phyloP scores from a whole-genome alignment of 495 filamentous ascomycete genomes.

The Talaromyces proteolyticus region DNA sequence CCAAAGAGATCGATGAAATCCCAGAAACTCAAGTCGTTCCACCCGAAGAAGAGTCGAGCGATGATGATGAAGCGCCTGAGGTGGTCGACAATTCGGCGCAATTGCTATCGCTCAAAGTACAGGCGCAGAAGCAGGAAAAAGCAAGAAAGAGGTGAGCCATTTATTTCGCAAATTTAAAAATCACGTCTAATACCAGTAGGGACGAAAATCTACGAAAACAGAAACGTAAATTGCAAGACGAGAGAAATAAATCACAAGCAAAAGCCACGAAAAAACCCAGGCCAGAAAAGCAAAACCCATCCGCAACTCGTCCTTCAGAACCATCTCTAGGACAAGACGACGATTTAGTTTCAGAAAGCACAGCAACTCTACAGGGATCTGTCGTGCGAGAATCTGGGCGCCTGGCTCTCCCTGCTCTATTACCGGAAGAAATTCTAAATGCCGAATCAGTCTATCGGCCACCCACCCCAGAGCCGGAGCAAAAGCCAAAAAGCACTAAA shows the following conservation, averaged over 20 bases:
- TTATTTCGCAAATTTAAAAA: too few relatives aligned
- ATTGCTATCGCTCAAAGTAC: constrained; percentile 30
- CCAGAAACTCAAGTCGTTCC: constrained; percentile 8
- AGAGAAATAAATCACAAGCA: constrained; percentile 40
- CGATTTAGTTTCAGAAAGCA: constrained; percentile 33
- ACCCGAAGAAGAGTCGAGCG: constrained; percentile 19
- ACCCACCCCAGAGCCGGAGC: constrained; percentile 21
- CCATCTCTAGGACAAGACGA: constrained; percentile 11
- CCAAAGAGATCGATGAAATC: constrained; percentile 15
- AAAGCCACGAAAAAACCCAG: constrained; percentile 21
- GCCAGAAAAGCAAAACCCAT: constrained; percentile 23
- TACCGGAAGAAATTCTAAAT: constrained; percentile 48
- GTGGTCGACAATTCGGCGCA: constrained; percentile 39
- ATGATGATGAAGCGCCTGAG: constrained; percentile 47
- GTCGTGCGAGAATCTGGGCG: constrained; percentile 31
- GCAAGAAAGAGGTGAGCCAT: constrained; percentile 28
- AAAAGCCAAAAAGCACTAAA: constrained; percentile 23
- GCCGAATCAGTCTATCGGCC: constrained; percentile 36
- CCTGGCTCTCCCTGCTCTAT: constrained; percentile 37
- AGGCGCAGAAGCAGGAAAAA: constrained; percentile 35
- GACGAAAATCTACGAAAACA: constrained; percentile 23
- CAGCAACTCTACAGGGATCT: constrained; percentile 36
- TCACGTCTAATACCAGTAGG: background rate
- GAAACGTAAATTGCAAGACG: constrained; percentile 44
- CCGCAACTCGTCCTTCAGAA: constrained; percentile 1